A percentile compares a stretch with the other conserved stretches of the same genome.
These are phyloP conservation scores for Nemania sp. DNA, from an alignment of 2,329 filamentous ascomycete genomes.

Conservation along the genomic window DNA sequence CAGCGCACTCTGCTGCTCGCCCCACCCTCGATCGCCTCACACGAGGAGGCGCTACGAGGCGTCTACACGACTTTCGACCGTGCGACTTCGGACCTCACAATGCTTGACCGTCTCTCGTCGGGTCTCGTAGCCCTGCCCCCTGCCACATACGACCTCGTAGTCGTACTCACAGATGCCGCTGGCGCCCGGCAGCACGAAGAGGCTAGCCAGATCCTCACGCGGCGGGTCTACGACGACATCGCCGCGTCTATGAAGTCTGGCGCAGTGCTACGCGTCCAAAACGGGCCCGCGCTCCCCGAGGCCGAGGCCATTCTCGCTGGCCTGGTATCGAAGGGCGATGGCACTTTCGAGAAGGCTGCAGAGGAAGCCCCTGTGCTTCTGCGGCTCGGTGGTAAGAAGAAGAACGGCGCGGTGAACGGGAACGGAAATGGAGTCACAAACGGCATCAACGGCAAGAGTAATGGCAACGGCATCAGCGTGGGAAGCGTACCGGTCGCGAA, in stretches of 20 bases:
- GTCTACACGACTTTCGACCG: constrained; percentile 76
- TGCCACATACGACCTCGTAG: constrained; percentile 79
- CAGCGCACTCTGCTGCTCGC: constrained; percentile 79
- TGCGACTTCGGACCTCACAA: constrained; percentile 83
- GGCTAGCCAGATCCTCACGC: constrained; percentile 64
- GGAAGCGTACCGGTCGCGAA: constrained; percentile 37
- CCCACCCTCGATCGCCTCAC: constrained; percentile 84
- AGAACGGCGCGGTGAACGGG: constrained; percentile 41
- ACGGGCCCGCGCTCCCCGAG: constrained; percentile 58
- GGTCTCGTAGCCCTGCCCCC: constrained; percentile 77
- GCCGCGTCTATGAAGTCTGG: constrained; percentile 72
- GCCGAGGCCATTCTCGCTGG: constrained; percentile 82
- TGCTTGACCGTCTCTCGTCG: constrained; percentile 90
- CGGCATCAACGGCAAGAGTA: constrained; percentile 35
- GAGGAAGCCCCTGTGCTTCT: constrained; percentile 62
- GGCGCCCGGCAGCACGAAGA: constrained; percentile 66
- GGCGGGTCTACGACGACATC: constrained; percentile 69
- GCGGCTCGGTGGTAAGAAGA: constrained; percentile 61
- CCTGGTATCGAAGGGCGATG: constrained; percentile 64
- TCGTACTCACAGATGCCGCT: constrained; percentile 80
- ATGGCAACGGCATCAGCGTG: too few species aligned
- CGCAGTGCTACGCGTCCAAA: constrained; percentile 69
- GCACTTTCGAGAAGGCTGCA: constrained; percentile 72
- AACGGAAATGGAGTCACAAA: constrained; percentile 18
- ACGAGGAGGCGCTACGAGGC: constrained; percentile 74